Evolutionary conservation across 805 yeast species (phyloP), one percentile per base, ranked within the genome.

Genomic region (Starmerella geochares): DNA sequence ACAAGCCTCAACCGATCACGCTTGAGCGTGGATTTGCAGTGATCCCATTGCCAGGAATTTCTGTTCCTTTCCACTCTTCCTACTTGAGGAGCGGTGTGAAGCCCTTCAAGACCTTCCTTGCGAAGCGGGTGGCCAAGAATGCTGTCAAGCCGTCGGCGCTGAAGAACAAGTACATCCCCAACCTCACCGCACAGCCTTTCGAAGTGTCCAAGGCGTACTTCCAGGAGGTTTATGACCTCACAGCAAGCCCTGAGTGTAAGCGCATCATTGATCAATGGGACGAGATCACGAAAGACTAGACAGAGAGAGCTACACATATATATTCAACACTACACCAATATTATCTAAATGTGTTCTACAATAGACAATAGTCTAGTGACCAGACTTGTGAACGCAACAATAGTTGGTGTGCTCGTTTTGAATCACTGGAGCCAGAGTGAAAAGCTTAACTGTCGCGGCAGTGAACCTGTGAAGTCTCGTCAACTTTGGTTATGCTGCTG

Each of bases 41-140:
- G 63, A 92, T 92, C 62, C 99, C 99, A 67, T 79, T 92, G 70
- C 87, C 83, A 76, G 98, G 98, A 62, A 92, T 92, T 59, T 86
- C 96, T n/a, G 99, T 92, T 66, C 99, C 99, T 56, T 92, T 92
- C 96, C 99, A 92, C 73, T 87, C 96, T 25, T 82, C 95, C n/a
- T 92, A 94, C 74, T 77, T 92, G 73, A 83, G 90, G 77, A 85
- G 92, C 51, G 99, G 99, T 72, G 99, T 92, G 53, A 90, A 88
- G 72, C 98, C 98, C 63, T 92, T 92, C 86, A 88, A 90, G 77
- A 85, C 87, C 72, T 92, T 92, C 82, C 77, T 92, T 74, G 81
- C 81, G 67, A 92, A 87, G 83, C 90, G 92, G 79, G 83, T 92
- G 64, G 83, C 95, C 56, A 86, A 83, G 73, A 84, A 86, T 62